Evolutionary conservation across 345 rosid species (phyloP).

Genomic region (Syzygium oleosum): DNA sequence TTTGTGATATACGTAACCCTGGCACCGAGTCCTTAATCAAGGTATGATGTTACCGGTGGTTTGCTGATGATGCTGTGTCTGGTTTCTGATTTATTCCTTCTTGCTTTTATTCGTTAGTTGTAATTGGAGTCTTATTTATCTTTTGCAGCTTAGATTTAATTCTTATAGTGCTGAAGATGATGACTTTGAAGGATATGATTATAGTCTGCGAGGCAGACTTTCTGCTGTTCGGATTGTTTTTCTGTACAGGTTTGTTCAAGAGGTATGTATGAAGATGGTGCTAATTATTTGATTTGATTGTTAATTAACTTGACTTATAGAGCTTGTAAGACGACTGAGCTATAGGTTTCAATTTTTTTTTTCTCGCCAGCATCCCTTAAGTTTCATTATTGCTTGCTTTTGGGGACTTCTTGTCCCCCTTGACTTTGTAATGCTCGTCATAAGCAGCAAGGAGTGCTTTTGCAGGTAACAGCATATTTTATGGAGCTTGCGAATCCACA

Average conservation of each 20-base stretch:
- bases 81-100: not conserved
- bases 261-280: conserved; percentile 44
- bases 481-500: conserved; percentile 95
- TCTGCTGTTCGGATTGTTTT: conserved; percentile 95
- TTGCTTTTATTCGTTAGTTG: not conserved
- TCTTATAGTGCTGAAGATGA: conserved; percentile 91
- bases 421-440: conserved; percentile 1
- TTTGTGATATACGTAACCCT: conserved; percentile 96
- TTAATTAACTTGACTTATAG: not conserved
- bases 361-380: not conserved
- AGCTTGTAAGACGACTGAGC: not conserved
- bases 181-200: conserved; percentile 95
- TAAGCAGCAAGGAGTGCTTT: not conserved
- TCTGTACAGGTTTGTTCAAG: conserved; percentile 91
- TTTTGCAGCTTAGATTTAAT: conserved; percentile 74
- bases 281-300: not conserved
- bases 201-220: conserved; percentile 79
- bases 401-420: not conserved
- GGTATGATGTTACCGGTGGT: conserved; percentile 27
- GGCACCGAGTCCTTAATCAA: conserved; percentile 91
- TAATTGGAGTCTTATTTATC: conserved; percentile 3
- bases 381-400: not conserved
- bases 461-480: conserved; percentile 81
- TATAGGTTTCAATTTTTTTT: not conserved
- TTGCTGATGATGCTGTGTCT: conserved; percentile 1